A percentile compares a stretch with the other conserved stretches of the same genome.
Conservation (phyloP, 1,139 yeast genomes). For the Geotrichum restrictum region DNA sequence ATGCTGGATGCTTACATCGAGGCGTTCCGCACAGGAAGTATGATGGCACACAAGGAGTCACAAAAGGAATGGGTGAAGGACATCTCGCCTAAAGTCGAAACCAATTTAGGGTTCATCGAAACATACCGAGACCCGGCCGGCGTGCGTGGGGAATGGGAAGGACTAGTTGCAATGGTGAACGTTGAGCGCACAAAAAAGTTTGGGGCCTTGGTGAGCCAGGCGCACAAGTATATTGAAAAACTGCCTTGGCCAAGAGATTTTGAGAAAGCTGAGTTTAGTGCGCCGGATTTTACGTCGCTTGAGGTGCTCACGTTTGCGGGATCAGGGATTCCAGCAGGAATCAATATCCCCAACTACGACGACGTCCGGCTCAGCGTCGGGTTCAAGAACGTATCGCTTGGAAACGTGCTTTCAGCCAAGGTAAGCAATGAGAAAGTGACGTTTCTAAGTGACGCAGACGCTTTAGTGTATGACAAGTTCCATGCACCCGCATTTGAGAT, state of each 20-base stretch:
- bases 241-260: conserved; percentile 74
- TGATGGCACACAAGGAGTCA: conserved; percentile 78
- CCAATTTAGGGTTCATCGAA: conserved; percentile 85
- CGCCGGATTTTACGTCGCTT: conserved; percentile 86
- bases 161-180: conserved; percentile 84
- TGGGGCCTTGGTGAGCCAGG: conserved; percentile 61
- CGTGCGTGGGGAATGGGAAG: conserved; percentile 92
- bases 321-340: conserved; percentile 88
- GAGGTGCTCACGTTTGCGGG: conserved; percentile 89
- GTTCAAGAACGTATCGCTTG: conserved; percentile 83
- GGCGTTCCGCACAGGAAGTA: conserved; percentile 75
- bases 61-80: conserved; percentile 88
- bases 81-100: conserved; percentile 74
- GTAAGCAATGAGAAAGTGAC: conserved; percentile 67
- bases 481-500: conserved; percentile 83
- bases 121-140: conserved; percentile 94
- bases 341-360: conserved; percentile 87
- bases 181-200: conserved; percentile 81
- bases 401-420: conserved; percentile 75
- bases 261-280: conserved; percentile 78
- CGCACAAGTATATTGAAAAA: conserved; percentile 60
- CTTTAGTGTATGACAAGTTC: conserved; percentile 61
- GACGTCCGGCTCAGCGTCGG: conserved; percentile 79
- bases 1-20: conserved; percentile 64
- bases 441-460: conserved; percentile 53